Evolutionary conservation across 2,329 filamentous ascomycete genomes (phyloP), one percentile per base, ranked within the genome.

Genomic region (Biscogniauxia mediterranea): DNA sequence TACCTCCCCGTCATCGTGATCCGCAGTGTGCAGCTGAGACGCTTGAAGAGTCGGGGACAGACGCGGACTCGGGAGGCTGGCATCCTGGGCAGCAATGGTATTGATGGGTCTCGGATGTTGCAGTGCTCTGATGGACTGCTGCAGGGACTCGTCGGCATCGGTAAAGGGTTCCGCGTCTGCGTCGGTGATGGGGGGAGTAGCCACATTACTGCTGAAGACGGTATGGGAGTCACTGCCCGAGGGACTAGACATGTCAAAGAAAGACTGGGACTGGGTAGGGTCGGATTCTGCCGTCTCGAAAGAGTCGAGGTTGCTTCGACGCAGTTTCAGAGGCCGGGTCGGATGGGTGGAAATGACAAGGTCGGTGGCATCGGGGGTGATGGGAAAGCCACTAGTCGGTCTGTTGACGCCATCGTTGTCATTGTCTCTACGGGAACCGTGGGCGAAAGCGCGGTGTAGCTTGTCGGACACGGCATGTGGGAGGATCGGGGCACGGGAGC

Each of bases 41-140:
- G 94, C 90, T 69, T 91, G 92, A 61, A 96, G 85, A 5, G 94
- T 96, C 3, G 95, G 95, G 25, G 95, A 99, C 60, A 99, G 79
- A 71, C 95, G 93, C 38, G 95, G 95, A 74, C 95, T 99, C 57
- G 95, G 95, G 64, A 99, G 82, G 76, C 92, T 97, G 66, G 92
- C 92, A 79, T 97, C 94, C 74, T 95, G 91, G 49, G 89, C 88
- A 60, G 88, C 86, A 58, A 89, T 83, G 54, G 87, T 89, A 70
- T 93, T 88, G 55, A 93, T 81, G 23, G 84, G 81, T 28, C 82
- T 75, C 53, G 77, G 73, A 19, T 79, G 79, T 63, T 79, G 83
- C 57, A 80, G 77, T 66, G 78, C 78, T 42, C 80, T 77, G 60
- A 81, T 72, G 21, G 77, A 78, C 70, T 76, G 77, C 58, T 80